Evolutionary conservation across 2,329 filamentous ascomycete genomes (phyloP).

Genomic region (Cladosporium sp.): DNA sequence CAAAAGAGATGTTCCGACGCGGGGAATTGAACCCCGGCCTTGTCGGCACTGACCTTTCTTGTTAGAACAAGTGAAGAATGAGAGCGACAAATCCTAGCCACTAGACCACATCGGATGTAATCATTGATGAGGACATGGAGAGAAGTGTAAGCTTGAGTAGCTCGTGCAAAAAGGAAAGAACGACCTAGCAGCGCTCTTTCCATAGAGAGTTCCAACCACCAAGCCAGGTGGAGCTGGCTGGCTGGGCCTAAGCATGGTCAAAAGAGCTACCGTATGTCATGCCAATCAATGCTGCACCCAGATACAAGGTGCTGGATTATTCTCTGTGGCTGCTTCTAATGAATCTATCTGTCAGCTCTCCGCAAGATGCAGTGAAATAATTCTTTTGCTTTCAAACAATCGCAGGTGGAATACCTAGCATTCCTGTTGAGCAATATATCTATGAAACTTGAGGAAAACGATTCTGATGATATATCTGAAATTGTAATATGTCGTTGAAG

Average conservation of each 20-base stretch:
- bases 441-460: too few species aligned
- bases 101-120: background rate
- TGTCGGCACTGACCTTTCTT: background rate
- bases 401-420: too few species aligned
- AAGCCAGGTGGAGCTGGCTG: too few species aligned
- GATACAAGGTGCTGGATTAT: background rate
- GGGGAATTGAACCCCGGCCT: background rate
- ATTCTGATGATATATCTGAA: too few species aligned
- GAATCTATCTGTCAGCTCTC: too few species aligned
- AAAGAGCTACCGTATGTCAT: background rate
- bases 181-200: background rate
- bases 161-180: background rate
- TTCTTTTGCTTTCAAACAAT: too few species aligned
- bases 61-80: background rate
- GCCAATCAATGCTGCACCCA: background rate
- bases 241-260: background rate
- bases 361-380: too few species aligned
- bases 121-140: background rate
- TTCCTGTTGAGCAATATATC: too few species aligned
- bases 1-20: background rate
- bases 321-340: too few species aligned
- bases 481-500: too few species aligned
- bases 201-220: too few species aligned
- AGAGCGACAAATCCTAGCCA: background rate
- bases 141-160: background rate